Percentiles rank a stretch among this genome's conserved stretches.
These are phyloP conservation scores for Pichia sp. DNA, from an alignment of 1,139 yeast genomes.

Conservation along the genomic window DNA sequence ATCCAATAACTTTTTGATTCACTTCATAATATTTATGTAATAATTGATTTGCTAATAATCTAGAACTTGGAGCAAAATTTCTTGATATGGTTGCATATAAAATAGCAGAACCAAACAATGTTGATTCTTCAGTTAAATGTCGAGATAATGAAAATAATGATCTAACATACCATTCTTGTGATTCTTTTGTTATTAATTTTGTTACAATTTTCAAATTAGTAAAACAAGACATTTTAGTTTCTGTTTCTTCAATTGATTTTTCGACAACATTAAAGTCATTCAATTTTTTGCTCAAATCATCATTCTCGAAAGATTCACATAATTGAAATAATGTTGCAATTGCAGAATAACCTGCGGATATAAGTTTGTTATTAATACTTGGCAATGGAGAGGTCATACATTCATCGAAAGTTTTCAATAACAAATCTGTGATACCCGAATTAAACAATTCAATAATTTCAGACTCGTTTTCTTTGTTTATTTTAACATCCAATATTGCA, in stretches of 20 bases:
- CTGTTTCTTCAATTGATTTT: constrained; percentile 32
- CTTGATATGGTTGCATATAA: constrained; percentile 38
- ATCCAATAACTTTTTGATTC: constrained; percentile 28
- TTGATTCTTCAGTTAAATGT: constrained; percentile 14
- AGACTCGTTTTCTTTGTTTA: neutral
- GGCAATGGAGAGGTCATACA: constrained; percentile 45
- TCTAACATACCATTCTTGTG: constrained; percentile 47
- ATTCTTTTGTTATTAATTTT: constrained; percentile 40
- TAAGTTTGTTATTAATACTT: constrained; percentile 42
- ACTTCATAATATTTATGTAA: constrained; percentile 27
- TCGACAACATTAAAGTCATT: constrained; percentile 22
- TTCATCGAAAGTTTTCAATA: constrained; percentile 37
- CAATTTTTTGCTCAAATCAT: constrained; percentile 10
- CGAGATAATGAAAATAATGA: constrained; percentile 32
- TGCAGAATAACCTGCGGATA: constrained; percentile 43
- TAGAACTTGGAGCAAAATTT: constrained; percentile 32
- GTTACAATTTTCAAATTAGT: constrained; percentile 42
- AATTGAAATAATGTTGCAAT: constrained; percentile 18
- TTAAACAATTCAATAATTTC: constrained; percentile 21
- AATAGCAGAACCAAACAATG: constrained; percentile 36
- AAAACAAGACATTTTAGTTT: constrained; percentile 37
- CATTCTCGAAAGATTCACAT: constrained; percentile 6
- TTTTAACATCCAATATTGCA: constrained; percentile 22
- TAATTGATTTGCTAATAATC: constrained; percentile 31
- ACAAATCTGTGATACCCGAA: constrained; percentile 27